These are phyloP conservation scores for Potentilla sterilis DNA, from an alignment of 306 rosid genomes.

Conservation along the genomic window DNA sequence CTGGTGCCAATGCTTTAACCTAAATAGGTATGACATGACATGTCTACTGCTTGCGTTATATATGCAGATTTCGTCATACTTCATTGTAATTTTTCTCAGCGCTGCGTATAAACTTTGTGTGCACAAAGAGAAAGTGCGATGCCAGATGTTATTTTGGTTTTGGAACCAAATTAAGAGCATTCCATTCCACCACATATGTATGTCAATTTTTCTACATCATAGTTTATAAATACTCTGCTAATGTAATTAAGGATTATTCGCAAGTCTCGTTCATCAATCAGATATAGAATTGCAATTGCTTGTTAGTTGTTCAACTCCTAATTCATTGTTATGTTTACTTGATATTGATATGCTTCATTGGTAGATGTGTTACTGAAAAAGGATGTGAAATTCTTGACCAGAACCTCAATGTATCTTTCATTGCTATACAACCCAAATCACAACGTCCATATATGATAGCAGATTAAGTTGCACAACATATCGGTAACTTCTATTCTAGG, in stretches of 20 bases:
- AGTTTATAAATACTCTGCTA: not conserved
- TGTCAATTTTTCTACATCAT: constrained; percentile 14
- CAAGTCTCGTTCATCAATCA: not conserved
- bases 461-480: not conserved
- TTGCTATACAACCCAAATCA: not conserved
- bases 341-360: not conserved
- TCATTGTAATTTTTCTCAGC: constrained; percentile 8
- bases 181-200: constrained; percentile 11
- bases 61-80: constrained; percentile 13
- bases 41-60: not conserved
- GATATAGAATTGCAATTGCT: not conserved
- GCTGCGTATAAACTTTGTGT: constrained; percentile 7
- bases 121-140: constrained; percentile 11
- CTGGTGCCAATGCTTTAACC: constrained; percentile 67
- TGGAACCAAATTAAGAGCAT: constrained; percentile 17
- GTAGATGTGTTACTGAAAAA: not conserved
- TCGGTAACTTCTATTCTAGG: not conserved
- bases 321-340: not conserved
- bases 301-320: not conserved
- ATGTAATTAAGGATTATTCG: constrained; percentile 11
- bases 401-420: not conserved
- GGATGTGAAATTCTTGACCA: not conserved
- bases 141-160: constrained; percentile 8
- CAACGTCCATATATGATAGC: not conserved
- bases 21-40: constrained; percentile 16